Percentiles rank a stretch among this genome's conserved stretches.
phyloP scores from a whole-genome alignment of 2,329 filamentous ascomycete species.

The Talaromyces funiculosus region DNA sequence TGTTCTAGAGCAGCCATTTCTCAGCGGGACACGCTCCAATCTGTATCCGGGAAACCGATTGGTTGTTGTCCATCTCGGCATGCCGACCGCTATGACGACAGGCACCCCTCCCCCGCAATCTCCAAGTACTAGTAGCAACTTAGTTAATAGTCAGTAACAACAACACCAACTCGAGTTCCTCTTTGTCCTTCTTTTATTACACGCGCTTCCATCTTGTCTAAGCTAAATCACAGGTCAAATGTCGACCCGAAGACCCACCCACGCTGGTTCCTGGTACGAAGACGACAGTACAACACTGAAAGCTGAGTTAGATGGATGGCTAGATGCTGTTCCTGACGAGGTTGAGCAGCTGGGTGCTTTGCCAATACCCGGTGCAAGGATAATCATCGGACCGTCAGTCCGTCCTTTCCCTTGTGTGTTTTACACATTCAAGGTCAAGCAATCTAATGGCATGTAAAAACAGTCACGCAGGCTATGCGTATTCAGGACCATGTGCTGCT shows the following conservation, averaged over 20 bases:
- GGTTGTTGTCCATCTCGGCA: neutral
- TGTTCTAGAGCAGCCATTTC: neutral
- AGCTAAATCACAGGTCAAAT: neutral
- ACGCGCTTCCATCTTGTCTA: neutral
- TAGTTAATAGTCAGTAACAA: neutral
- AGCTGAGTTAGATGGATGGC: slow-evolving; percentile 65
- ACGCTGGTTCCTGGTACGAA: slow-evolving; percentile 87
- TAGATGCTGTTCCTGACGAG: slow-evolving; percentile 63
- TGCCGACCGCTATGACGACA: slow-evolving; percentile 8
- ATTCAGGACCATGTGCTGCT: slow-evolving; percentile 85
- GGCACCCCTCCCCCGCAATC: slow-evolving; percentile 10
- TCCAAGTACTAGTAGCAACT: neutral
- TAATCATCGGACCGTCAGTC: slow-evolving; percentile 86
- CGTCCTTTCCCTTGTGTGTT: too few relatives aligned
- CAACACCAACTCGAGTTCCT: neutral
- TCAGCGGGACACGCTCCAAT: neutral
- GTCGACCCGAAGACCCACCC: slow-evolving; percentile 54
- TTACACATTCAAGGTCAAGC: too few relatives aligned
- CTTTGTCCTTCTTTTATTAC: neutral
- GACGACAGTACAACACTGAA: slow-evolving; percentile 55
- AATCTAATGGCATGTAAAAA: neutral
- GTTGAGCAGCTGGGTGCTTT: slow-evolving; percentile 59
- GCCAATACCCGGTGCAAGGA: slow-evolving; percentile 67
- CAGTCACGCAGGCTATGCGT: slow-evolving; percentile 79
- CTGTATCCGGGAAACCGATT: neutral